Base-by-base conservation (phyloP, 148 eudicot genomes). In the Rhododendron kiyosumense region DNA sequence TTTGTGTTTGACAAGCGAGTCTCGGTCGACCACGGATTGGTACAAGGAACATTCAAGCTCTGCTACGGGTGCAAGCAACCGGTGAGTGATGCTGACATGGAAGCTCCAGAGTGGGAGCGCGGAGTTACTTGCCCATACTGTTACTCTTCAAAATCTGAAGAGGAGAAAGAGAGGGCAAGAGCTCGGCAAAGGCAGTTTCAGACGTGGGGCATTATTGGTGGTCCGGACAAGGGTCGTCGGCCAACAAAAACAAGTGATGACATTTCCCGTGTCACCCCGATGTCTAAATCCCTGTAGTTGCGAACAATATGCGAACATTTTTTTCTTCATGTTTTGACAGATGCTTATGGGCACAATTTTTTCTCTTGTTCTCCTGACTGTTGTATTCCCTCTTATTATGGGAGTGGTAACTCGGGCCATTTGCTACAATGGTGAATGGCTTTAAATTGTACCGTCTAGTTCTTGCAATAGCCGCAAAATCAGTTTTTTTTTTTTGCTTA, bases 41-140 rank as follows among this genome's bases (percentile, higher is more conserved):
- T 86, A 22, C 98, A 88, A 63, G 99, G 99, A 69, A 92, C 96
- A 34, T 91, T 93, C 91, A 93, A 97, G 91, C 94, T 97, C 38
- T 97, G 99, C 88, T 97, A 97, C 57, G 99, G 99, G 81, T 97
- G 99, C 93, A 97, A 97, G 90, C 92, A 97, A 91, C 99, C 99
- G 0, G 95, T 97, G 82, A 95, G 98, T 34, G 98, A 97, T 91
- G 96, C 93, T n/a, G 99, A 97, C 82, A 95, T 95, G 99, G 98
- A 93, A 89, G 88, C 98, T 57, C 94, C 96, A 52, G 89, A 92
- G 84, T 97, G 92, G 88, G 99, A 97, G 84, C 86, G 88, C 57
- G 99, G 87, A 3, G 98, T 97, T 76, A 85, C 94, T 45, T 97
- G 99, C 63, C 98, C 98, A 0, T 87, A 97, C 85, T 97, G 99